Conservation (phyloP, 129 eudicot genomes). For the Helianthus tuberosus region DNA sequence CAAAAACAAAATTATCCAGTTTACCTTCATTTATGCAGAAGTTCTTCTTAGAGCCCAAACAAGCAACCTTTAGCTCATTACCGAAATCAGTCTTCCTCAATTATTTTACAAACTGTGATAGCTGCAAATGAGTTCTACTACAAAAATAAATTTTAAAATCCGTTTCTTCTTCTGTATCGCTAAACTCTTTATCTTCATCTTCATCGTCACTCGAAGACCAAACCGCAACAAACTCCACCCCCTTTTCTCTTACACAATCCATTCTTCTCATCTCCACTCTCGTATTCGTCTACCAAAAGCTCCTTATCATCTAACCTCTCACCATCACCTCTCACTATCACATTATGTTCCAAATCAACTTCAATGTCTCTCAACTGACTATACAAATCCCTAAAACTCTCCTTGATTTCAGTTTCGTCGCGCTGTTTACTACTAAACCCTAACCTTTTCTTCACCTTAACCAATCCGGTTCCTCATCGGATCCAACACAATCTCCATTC, state of each 20-base stretch:
- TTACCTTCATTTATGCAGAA: too few species aligned
- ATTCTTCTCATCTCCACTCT: slow-evolving; percentile 68
- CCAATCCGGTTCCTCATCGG: slow-evolving; percentile 95
- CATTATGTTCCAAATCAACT: slow-evolving; percentile 36
- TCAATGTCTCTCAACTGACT: slow-evolving; percentile 32
- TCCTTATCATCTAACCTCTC: slow-evolving; percentile 64
- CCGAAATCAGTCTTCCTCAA: slow-evolving; percentile 77
- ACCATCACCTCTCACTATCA: slow-evolving; percentile 30
- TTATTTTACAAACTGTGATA: slow-evolving; percentile 87
- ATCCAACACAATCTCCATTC: slow-evolving; percentile 28
- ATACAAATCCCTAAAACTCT: slow-evolving; percentile 48
- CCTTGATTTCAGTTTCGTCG: slow-evolving; percentile 42
- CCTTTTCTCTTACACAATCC: slow-evolving; percentile 58
- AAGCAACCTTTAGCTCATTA: slow-evolving; percentile 64
- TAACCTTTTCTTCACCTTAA: slow-evolving; percentile 41
- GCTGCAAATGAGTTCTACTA: slow-evolving; percentile 95
- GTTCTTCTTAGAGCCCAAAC: too few species aligned
- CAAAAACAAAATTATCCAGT: too few species aligned
- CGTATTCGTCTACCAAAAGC: slow-evolving; percentile 77
- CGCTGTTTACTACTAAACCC: slow-evolving; percentile 40
- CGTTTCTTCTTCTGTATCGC: slow-evolving; percentile 57
- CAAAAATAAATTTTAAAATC: slow-evolving; percentile 75
- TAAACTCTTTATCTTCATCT: slow-evolving; percentile 26
- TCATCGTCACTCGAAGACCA: slow-evolving; percentile 79
- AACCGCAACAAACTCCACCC: slow-evolving; percentile 39